Percentiles rank a stretch among this genome's conserved stretches.
These are phyloP conservation scores for Phanerochaete carnosa DNA, from an alignment of 768 basidiomycete species.

Conservation along the genomic window DNA sequence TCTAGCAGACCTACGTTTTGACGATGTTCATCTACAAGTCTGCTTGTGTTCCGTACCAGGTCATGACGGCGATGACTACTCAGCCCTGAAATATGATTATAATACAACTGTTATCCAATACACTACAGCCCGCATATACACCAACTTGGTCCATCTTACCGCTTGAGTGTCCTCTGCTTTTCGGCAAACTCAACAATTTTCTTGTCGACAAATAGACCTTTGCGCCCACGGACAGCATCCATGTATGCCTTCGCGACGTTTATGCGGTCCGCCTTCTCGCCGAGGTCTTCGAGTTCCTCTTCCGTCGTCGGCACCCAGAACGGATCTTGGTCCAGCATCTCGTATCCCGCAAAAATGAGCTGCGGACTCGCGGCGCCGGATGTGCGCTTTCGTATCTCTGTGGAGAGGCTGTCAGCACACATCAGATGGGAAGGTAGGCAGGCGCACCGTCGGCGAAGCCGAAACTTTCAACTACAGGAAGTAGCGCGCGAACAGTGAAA, in stretches of 20 bases:
- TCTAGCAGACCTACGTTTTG: neutral
- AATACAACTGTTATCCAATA: neutral
- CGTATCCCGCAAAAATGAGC: slow-evolving; percentile 94
- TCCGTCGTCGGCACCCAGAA: slow-evolving; percentile 98
- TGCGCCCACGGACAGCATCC: slow-evolving; percentile 86
- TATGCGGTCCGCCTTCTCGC: slow-evolving; percentile 89
- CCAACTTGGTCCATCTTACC: slow-evolving; percentile 19
- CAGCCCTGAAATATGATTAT: neutral
- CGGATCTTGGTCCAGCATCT: slow-evolving; percentile 89
- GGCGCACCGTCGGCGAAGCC: slow-evolving; percentile 90
- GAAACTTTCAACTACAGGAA: slow-evolving; percentile 97
- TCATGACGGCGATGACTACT: neutral
- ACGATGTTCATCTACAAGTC: neutral
- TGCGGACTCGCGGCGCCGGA: slow-evolving; percentile 98
- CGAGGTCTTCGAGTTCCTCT: slow-evolving; percentile 94
- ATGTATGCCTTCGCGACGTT: slow-evolving; percentile 95
- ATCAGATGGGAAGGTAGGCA: slow-evolving; percentile 2
- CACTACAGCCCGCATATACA: neutral
- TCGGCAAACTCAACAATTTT: slow-evolving; percentile 96
- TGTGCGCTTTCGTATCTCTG: slow-evolving; percentile 94
- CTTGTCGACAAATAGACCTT: slow-evolving; percentile 93
- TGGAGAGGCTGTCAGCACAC: neutral
- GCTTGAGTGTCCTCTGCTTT: slow-evolving; percentile 87
- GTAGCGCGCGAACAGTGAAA: slow-evolving; percentile 85
- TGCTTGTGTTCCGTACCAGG: neutral